Evolutionary conservation across 2,329 filamentous ascomycete genomes (phyloP).

Genomic region (Macroventuria anomochaeta): DNA sequence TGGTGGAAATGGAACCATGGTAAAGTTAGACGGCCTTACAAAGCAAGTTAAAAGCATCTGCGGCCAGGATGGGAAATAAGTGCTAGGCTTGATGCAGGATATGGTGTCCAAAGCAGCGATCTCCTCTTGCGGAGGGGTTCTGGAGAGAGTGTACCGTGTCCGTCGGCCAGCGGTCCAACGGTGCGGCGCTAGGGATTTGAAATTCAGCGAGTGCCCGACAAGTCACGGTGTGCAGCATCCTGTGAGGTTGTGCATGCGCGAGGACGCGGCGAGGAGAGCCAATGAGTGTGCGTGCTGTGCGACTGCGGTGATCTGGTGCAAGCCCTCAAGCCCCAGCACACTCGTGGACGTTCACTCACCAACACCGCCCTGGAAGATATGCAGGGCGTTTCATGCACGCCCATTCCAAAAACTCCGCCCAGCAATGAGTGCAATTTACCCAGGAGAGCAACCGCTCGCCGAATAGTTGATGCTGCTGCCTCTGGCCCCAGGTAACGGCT

Average conservation of each 20-base stretch:
- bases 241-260: conserved; percentile 34
- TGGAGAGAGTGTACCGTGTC: conserved; percentile 18
- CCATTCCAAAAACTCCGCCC: conserved; percentile 19
- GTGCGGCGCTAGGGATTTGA: conserved; percentile 25
- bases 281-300: conserved; percentile 9
- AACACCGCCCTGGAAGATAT: conserved; percentile 19
- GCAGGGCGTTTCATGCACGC: conserved; percentile 16
- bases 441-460: conserved; percentile 7
- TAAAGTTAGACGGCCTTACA: conserved; percentile 24
- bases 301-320: conserved; percentile 17
- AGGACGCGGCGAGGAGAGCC: conserved; percentile 21
- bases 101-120: conserved; percentile 31
- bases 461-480: conserved; percentile 7
- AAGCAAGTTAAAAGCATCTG: conserved; percentile 27
- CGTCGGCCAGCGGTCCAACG: conserved; percentile 20
- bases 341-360: conserved; percentile 17
- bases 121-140: conserved; percentile 20
- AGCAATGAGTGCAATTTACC: conserved; percentile 17
- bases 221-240: conserved; percentile 31
- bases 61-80: conserved; percentile 14
- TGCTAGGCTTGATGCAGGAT: conserved; percentile 32
- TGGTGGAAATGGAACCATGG: conserved; percentile 7
- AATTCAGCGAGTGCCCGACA: conserved; percentile 21
- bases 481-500: conserved; percentile 14
- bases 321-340: conserved; percentile 16